Percentiles rank a stretch among this genome's conserved stretches.
Conservation (phyloP, 768 basidiomycete species). For the Xerocomus brunneocitrinus region DNA sequence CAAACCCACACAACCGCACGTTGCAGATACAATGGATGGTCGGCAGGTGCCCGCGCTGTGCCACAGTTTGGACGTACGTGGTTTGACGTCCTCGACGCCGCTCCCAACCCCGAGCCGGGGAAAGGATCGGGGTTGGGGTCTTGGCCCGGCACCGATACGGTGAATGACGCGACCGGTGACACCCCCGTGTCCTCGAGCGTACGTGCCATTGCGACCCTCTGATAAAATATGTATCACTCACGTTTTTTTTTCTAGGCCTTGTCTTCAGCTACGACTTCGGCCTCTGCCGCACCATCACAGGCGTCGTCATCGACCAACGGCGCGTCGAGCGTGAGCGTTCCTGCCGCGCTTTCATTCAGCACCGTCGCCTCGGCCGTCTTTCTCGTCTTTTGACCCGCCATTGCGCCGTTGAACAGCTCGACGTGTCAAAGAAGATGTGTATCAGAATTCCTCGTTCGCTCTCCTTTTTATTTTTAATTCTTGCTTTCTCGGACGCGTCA, state of each 20-base stretch:
- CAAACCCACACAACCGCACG: not conserved
- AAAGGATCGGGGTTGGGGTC: not conserved
- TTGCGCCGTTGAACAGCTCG: not conserved
- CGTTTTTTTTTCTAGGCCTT: not conserved
- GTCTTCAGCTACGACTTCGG: not conserved
- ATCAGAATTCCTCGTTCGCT: not conserved
- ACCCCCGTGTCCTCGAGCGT: not conserved
- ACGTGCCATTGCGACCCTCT: too few species aligned
- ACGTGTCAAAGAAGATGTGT: too few species aligned
- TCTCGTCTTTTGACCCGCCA: not conserved
- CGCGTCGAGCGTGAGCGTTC: conserved; percentile 10
- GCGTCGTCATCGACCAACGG: conserved; percentile 7
- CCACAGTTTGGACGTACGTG: not conserved
- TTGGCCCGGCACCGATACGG: not conserved
- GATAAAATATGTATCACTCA: not conserved
- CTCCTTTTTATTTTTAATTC: not conserved
- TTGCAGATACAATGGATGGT: not conserved
- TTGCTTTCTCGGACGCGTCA: not conserved
- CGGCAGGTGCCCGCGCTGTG: not conserved
- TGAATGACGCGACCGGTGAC: not conserved
- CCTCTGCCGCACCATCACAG: not conserved
- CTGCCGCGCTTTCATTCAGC: not conserved
- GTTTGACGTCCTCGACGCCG: not conserved
- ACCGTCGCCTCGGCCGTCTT: not conserved
- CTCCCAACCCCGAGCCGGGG: not conserved